Percentiles rank a stretch among this genome's conserved stretches.
Evolutionary conservation across 371 early-diverging fungal genomes (phyloP).

Genomic region (Conidiobolus incongruus): DNA sequence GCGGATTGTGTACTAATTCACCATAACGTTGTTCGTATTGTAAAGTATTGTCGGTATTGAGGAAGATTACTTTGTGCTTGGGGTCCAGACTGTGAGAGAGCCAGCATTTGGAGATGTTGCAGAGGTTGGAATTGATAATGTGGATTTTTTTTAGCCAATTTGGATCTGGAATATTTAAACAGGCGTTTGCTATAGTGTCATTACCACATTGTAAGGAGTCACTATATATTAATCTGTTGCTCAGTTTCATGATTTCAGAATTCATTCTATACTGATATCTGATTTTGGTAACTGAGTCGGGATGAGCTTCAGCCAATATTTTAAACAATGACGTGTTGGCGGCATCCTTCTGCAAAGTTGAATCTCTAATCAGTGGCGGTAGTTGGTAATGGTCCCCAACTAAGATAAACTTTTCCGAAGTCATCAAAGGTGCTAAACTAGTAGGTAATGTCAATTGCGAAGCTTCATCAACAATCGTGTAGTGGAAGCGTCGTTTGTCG

Average conservation of each 20-base stretch:
- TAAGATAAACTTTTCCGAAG: slow-evolving; percentile 67
- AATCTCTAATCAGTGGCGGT: slow-evolving; percentile 67
- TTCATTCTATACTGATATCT: slow-evolving; percentile 95
- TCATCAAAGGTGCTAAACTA: slow-evolving; percentile 78
- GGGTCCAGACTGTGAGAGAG: background rate
- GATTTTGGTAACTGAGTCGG: slow-evolving; percentile 49
- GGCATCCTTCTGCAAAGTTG: slow-evolving; percentile 21
- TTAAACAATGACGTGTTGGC: slow-evolving; percentile 49
- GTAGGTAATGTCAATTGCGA: slow-evolving; percentile 92
- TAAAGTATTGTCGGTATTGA: slow-evolving; percentile 52
- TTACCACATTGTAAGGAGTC: slow-evolving; percentile 56
- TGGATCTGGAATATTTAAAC: slow-evolving; percentile 21
- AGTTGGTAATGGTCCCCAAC: slow-evolving; percentile 98
- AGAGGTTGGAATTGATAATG: background rate
- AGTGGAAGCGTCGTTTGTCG: slow-evolving; percentile 67
- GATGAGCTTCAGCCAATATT: slow-evolving; percentile 55
- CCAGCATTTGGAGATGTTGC: slow-evolving; percentile 1
- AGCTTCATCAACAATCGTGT: slow-evolving; percentile 97
- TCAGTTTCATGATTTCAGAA: slow-evolving; percentile 69
- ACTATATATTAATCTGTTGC: slow-evolving; percentile 72
- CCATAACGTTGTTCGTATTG: slow-evolving; percentile 33
- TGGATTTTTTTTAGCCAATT: slow-evolving; percentile 5
- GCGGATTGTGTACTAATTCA: slow-evolving; percentile 34
- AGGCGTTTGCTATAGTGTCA: slow-evolving; percentile 23
- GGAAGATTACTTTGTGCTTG: slow-evolving; percentile 44